Evolutionary conservation across 768 basidiomycete species (phyloP).

Genomic region (Pisolithus sp.): DNA sequence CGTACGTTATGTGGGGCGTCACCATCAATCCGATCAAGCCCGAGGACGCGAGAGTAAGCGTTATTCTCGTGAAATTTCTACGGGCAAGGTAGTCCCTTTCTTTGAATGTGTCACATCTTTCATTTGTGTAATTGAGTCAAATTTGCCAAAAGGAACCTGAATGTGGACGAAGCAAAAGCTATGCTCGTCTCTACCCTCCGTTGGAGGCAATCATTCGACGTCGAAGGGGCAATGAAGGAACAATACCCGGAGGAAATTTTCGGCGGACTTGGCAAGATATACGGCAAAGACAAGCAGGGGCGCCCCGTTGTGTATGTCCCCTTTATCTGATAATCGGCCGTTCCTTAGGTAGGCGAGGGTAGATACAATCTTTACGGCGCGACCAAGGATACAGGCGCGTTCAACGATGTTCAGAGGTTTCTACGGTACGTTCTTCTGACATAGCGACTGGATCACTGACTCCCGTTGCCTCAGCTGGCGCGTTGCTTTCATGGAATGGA

Average conservation of each 20-base stretch:
- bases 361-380: slow-evolving; percentile 82
- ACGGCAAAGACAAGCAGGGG: slow-evolving; percentile 65
- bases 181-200: slow-evolving; percentile 65
- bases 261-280: slow-evolving; percentile 55
- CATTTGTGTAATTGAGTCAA: not conserved
- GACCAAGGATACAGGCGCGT: slow-evolving; percentile 58
- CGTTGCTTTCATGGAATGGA: slow-evolving; percentile 69
- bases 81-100: slow-evolving; percentile 52
- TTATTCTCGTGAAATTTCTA: slow-evolving; percentile 77
- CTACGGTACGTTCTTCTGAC: slow-evolving; percentile 43
- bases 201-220: slow-evolving; percentile 63
- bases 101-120: not conserved
- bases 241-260: slow-evolving; percentile 59
- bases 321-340: no score
- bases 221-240: slow-evolving; percentile 55
- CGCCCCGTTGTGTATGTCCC: slow-evolving; percentile 60
- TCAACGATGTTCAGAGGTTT: slow-evolving; percentile 70
- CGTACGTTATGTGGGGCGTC: slow-evolving; percentile 68
- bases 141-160: slow-evolving; percentile 41
- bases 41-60: slow-evolving; percentile 59
- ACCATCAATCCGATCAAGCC: slow-evolving; percentile 52
- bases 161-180: slow-evolving; percentile 45
- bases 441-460: not conserved
- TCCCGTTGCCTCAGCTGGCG: slow-evolving; percentile 53
- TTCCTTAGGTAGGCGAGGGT: not conserved